Conservation (phyloP, 805 yeast genomes). For the Isabelozyma heimii region DNA sequence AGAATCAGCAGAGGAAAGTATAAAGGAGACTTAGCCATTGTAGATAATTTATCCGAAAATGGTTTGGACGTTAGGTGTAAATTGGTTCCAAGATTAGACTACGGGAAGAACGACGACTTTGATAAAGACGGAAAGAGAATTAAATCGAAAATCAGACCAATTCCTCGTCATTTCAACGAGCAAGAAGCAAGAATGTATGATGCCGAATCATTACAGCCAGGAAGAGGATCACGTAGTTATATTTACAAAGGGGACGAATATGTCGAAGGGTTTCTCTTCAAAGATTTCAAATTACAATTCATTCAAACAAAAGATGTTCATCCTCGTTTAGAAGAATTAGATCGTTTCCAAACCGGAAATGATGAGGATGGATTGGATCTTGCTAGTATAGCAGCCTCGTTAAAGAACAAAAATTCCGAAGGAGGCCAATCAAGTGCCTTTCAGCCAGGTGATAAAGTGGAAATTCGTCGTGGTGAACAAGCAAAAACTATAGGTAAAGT, state of each 20-base stretch:
- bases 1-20: conserved; percentile 88
- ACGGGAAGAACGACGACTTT: conserved; percentile 62
- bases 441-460: conserved; percentile 94
- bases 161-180: conserved; percentile 82
- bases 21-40: conserved; percentile 89
- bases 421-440: conserved; percentile 43
- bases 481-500: conserved; percentile 84
- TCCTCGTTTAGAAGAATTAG: conserved; percentile 86
- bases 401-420: conserved; percentile 50
- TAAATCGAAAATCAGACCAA: conserved; percentile 70
- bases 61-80: conserved; percentile 94
- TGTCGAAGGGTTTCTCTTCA: conserved; percentile 80
- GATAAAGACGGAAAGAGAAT: conserved; percentile 45
- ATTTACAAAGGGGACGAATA: conserved; percentile 86
- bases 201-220: conserved; percentile 65
- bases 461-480: conserved; percentile 90
- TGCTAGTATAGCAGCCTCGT: conserved; percentile 80
- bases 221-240: conserved; percentile 58
- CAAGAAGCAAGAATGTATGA: conserved; percentile 87
- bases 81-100: conserved; percentile 90
- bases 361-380: conserved; percentile 85
- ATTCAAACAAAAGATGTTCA: conserved; percentile 78
- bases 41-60: conserved; percentile 89
- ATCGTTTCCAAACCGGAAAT: conserved; percentile 69
- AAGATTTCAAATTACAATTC: conserved; percentile 80